Conservation (phyloP, 192 early-diverging fungal species). For the Geosiphon pyriformis region DNA sequence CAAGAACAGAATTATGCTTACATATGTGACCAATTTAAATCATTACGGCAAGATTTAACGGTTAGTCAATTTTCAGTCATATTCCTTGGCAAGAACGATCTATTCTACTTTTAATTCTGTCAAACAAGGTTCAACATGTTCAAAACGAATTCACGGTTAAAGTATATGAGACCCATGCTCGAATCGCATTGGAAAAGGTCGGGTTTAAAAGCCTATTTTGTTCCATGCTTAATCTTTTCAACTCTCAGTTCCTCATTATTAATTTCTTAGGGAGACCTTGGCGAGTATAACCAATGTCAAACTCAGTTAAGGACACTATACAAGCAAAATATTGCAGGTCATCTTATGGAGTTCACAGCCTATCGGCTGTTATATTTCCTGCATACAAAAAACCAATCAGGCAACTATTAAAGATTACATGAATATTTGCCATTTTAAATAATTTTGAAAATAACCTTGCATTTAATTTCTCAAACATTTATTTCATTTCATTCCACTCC, state of each 20-base stretch:
- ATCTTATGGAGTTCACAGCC: conserved; percentile 85
- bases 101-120: neutral
- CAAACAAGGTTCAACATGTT: conserved; percentile 75
- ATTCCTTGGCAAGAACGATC: neutral
- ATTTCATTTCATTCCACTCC: neutral
- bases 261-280: conserved; percentile 71
- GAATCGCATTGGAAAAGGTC: conserved; percentile 93
- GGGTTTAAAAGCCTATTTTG: too few species aligned
- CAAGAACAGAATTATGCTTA: conserved; percentile 87
- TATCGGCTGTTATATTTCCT: conserved; percentile 91
- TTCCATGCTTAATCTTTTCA: too few species aligned
- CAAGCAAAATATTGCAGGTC: conserved; percentile 59
- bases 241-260: neutral
- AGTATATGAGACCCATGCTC: conserved; percentile 92
- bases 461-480: neutral
- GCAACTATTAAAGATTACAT: too few species aligned
- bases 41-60: conserved; percentile 91
- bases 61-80: conserved; percentile 39
- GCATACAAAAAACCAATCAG: conserved; percentile 79
- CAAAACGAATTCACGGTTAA: conserved; percentile 88
- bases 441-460: too few species aligned
- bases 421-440: too few species aligned
- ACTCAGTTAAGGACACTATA: conserved; percentile 91
- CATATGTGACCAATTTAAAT: conserved; percentile 97
- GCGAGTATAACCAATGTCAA: conserved; percentile 98